These are phyloP conservation scores for Lepidium didymum DNA, from an alignment of 345 rosid species.

Conservation along the genomic window DNA sequence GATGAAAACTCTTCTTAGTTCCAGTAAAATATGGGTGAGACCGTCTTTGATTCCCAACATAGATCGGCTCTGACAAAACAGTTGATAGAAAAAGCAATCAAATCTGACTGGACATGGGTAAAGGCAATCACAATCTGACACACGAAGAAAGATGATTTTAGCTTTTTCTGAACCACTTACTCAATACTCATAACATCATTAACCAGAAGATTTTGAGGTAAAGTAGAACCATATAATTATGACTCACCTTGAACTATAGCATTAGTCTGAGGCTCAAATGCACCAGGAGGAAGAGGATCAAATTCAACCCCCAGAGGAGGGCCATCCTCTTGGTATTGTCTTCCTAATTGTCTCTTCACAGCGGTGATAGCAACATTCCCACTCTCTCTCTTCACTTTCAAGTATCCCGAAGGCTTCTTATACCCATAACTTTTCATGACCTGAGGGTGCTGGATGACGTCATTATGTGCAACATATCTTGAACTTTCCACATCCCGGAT, in stretches of 20 bases:
- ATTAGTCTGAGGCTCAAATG: conserved; percentile 59
- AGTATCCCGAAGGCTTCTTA: conserved; percentile 70
- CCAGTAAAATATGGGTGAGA: conserved; percentile 39
- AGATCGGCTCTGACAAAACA: conserved; percentile 45
- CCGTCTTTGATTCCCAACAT: conserved; percentile 48
- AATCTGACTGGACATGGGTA: conserved; percentile 16
- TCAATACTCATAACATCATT: conserved; percentile 1
- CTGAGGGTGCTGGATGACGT: conserved; percentile 28
- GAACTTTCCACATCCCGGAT: conserved; percentile 34
- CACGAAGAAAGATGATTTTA: conserved; percentile 12
- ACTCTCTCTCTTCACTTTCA: conserved; percentile 62
- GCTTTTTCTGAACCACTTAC: conserved; percentile 3
- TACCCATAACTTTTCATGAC: conserved; percentile 35
- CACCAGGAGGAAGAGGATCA: conserved; percentile 79
- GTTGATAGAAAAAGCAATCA: conserved; percentile 19
- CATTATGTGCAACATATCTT: conserved; percentile 31
- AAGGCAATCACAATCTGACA: conserved; percentile 25
- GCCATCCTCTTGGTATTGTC: conserved; percentile 72
- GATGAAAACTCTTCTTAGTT: conserved; percentile 33
- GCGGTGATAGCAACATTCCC: conserved; percentile 78
- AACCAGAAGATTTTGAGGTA: not conserved
- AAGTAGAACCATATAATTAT: not conserved
- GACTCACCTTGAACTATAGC: conserved; percentile 51
- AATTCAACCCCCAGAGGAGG: conserved; percentile 71
- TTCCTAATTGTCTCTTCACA: conserved; percentile 78